Percentiles rank a stretch among this genome's conserved stretches.
phyloP scores from a whole-genome alignment of 306 rosid genomes.

The Medicago ruthenica region DNA sequence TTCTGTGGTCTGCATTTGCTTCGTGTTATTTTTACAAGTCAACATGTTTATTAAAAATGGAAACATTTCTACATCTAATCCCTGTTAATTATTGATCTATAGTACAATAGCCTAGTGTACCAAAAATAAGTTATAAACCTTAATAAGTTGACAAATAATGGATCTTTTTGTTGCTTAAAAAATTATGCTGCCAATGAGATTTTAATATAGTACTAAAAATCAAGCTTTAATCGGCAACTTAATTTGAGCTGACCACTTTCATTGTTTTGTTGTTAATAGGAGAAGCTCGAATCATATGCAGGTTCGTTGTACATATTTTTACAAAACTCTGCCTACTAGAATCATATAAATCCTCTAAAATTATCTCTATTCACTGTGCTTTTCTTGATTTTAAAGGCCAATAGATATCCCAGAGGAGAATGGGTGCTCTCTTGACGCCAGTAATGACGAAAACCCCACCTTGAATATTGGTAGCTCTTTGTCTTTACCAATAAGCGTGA shows the following conservation, averaged over 20 bases:
- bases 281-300: slow-evolving; percentile 62
- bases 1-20: background rate
- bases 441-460: slow-evolving; percentile 36
- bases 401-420: slow-evolving; percentile 45
- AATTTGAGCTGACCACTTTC: slow-evolving; percentile 16
- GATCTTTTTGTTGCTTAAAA: background rate
- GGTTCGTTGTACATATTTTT: slow-evolving; percentile 47
- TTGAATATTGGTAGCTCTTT: slow-evolving; percentile 53
- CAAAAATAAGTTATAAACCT: no score
- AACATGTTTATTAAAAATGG: background rate
- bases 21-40: background rate
- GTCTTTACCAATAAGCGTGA: slow-evolving; percentile 58
- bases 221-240: background rate
- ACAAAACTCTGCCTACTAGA: background rate
- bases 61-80: no score
- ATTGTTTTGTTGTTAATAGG: slow-evolving; percentile 49
- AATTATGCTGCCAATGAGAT: background rate
- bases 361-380: background rate
- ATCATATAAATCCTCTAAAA: background rate
- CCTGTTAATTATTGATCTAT: no score
- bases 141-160: background rate
- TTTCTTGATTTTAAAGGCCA: slow-evolving; percentile 53
- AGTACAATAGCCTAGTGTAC: no score
- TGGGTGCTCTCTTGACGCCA: slow-evolving; percentile 51
- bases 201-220: background rate